Percentiles rank a stretch among this genome's conserved stretches.
Evolutionary conservation across 179 eudicot genomes (phyloP).

Genomic region (Patellifolia procumbens): DNA sequence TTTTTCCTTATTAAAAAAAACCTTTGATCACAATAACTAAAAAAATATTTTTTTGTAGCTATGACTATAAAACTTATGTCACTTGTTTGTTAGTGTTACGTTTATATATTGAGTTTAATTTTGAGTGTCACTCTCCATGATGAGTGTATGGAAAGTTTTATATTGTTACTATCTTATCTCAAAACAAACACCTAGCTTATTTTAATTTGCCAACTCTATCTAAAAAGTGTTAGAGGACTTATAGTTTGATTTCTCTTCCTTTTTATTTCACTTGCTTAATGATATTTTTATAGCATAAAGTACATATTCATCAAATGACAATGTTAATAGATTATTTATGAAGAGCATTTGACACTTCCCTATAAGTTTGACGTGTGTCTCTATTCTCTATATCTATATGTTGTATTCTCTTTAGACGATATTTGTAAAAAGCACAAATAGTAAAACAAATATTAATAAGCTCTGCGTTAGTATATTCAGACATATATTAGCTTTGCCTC

Average conservation of each 20-base stretch:
- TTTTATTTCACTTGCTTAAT: not conserved
- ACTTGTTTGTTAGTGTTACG: not conserved
- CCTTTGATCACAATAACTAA: too few relatives aligned
- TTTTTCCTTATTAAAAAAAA: too few relatives aligned
- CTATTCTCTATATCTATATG: too few relatives aligned
- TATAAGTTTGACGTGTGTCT: not conserved
- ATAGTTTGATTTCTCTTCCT: not conserved
- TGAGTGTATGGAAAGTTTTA: not conserved
- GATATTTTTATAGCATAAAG: too few relatives aligned
- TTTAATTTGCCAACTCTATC: not conserved
- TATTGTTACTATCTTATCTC: not conserved
- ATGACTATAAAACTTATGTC: not conserved
- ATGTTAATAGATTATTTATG: too few relatives aligned
- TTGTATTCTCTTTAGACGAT: too few relatives aligned
- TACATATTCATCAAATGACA: not conserved
- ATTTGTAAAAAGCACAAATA: too few relatives aligned
- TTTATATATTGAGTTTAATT: not conserved
- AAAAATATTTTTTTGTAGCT: not conserved
- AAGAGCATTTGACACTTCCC: too few relatives aligned
- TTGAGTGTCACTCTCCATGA: not conserved
- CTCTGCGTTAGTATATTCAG: not conserved
- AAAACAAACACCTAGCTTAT: not conserved
- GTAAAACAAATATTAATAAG: too few relatives aligned
- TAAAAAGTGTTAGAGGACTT: not conserved
- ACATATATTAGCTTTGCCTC: not conserved